These are phyloP conservation scores for Penicillium sp. DNA, from an alignment of 2,329 filamentous ascomycete species.

Conservation along the genomic window DNA sequence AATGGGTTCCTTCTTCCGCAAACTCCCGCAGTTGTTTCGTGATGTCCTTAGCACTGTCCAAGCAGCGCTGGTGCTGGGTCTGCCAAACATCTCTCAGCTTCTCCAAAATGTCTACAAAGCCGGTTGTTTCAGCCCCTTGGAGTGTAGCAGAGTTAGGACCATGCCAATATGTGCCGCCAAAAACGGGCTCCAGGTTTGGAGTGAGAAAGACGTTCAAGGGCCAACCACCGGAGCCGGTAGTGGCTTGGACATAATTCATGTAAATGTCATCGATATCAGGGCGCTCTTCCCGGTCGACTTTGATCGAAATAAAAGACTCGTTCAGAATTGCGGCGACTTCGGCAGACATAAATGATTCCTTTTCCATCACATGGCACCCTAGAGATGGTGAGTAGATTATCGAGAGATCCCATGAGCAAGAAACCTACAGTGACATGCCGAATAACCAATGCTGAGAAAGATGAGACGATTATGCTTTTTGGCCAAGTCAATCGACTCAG, in stretches of 20 bases:
- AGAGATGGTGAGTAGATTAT: slow-evolving; percentile 14
- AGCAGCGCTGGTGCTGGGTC: slow-evolving; percentile 74
- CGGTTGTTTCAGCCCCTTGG: slow-evolving; percentile 55
- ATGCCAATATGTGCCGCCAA: slow-evolving; percentile 94
- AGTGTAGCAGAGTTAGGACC: slow-evolving; percentile 58
- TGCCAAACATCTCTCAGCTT: slow-evolving; percentile 72
- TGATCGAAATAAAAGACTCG: slow-evolving; percentile 79
- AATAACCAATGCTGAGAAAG: slow-evolving; percentile 91
- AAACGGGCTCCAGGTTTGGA: slow-evolving; percentile 84
- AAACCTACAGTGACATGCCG: slow-evolving; percentile 81
- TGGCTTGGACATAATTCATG: slow-evolving; percentile 96
- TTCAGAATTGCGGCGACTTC: slow-evolving; percentile 80
- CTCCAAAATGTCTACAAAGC: slow-evolving; percentile 74
- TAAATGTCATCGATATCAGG: slow-evolving; percentile 94
- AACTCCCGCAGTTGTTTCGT: slow-evolving; percentile 77
- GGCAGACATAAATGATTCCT: slow-evolving; percentile 80
- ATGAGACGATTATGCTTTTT: slow-evolving; percentile 78
- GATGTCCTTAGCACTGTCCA: slow-evolving; percentile 77
- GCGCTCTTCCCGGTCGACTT: slow-evolving; percentile 88
- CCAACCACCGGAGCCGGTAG: slow-evolving; percentile 86
- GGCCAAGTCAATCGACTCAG: slow-evolving; percentile 69
- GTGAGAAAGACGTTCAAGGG: slow-evolving; percentile 96
- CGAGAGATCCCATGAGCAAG: too few species aligned
- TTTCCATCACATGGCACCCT: slow-evolving; percentile 87
- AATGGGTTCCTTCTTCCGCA: slow-evolving; percentile 72